A percentile compares a stretch with the other conserved stretches of the same genome.
Conservation (phyloP, 2,329 filamentous ascomycete species). For the Curvularia eragrostidis region DNA sequence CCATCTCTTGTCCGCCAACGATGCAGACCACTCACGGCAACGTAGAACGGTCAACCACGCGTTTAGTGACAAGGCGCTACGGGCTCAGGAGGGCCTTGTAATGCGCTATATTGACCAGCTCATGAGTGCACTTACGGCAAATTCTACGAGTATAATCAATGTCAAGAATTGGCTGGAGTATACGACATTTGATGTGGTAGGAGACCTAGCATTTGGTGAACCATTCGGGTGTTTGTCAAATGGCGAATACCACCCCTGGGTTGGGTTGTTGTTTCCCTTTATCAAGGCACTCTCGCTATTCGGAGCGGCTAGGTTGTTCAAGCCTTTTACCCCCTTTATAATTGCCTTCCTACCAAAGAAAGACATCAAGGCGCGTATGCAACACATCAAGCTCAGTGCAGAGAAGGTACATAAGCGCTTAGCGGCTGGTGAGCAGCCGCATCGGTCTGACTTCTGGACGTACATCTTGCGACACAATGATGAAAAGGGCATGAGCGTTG, state of each 20-base stretch:
- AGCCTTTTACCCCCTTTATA: neutral
- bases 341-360: slow-evolving; percentile 5
- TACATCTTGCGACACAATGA: slow-evolving; percentile 21
- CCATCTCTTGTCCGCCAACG: slow-evolving; percentile 17
- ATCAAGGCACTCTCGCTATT: neutral
- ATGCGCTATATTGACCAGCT: slow-evolving; percentile 38
- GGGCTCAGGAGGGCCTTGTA: slow-evolving; percentile 45
- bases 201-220: slow-evolving; percentile 52
- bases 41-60: slow-evolving; percentile 41
- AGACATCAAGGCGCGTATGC: neutral
- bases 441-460: slow-evolving; percentile 16
- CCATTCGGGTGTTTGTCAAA: slow-evolving; percentile 45
- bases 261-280: slow-evolving; percentile 16
- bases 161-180: slow-evolving; percentile 43
- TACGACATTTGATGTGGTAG: slow-evolving; percentile 52
- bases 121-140: neutral
- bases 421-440: slow-evolving; percentile 4
- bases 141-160: neutral
- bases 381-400: slow-evolving; percentile 4
- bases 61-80: slow-evolving; percentile 47
- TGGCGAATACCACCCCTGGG: slow-evolving; percentile 44
- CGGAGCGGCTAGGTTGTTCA: neutral
- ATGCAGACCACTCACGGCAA: slow-evolving; percentile 37
- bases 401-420: slow-evolving; percentile 2
- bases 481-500: slow-evolving; percentile 22